phyloP scores from a whole-genome alignment of 768 basidiomycete species.

The Suillus subaureus region DNA sequence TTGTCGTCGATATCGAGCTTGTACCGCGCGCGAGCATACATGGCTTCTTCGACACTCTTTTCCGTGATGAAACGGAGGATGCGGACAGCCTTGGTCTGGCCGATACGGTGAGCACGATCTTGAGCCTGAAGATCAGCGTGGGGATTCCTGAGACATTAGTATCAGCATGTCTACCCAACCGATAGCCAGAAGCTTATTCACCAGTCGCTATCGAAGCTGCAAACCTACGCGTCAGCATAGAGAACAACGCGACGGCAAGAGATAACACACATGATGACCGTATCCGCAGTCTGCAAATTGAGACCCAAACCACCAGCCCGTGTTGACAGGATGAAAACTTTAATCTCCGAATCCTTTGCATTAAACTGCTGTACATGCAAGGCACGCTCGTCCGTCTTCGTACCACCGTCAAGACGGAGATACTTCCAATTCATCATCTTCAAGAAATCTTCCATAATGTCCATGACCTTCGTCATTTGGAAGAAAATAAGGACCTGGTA shows the following conservation, averaged over 20 bases:
- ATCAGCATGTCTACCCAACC: constrained; percentile 5
- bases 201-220: constrained; percentile 81
- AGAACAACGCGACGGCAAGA: constrained; percentile 7
- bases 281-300: constrained; percentile 95
- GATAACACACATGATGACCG: constrained; percentile 83
- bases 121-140: constrained; percentile 99
- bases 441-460: constrained; percentile 95
- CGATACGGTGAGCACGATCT: constrained; percentile 99
- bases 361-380: constrained; percentile 87
- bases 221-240: constrained; percentile 14
- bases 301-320: constrained; percentile 92
- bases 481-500: constrained; percentile 94
- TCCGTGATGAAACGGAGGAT: constrained; percentile 97
- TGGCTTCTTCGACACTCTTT: constrained; percentile 97
- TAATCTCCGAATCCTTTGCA: constrained; percentile 83
- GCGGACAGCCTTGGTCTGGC: constrained; percentile 96
- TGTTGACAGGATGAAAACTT: constrained; percentile 92
- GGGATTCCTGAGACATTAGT: constrained; percentile 71
- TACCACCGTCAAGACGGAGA: constrained; percentile 93
- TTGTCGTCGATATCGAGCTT: constrained; percentile 99
- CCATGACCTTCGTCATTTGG: constrained; percentile 99
- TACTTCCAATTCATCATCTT: constrained; percentile 86
- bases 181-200: constrained; percentile 20
- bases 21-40: constrained; percentile 91
- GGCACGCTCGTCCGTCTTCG: constrained; percentile 94